phyloP scores from a whole-genome alignment of 1,139 yeast species.

The Nematodospora anomalae region DNA sequence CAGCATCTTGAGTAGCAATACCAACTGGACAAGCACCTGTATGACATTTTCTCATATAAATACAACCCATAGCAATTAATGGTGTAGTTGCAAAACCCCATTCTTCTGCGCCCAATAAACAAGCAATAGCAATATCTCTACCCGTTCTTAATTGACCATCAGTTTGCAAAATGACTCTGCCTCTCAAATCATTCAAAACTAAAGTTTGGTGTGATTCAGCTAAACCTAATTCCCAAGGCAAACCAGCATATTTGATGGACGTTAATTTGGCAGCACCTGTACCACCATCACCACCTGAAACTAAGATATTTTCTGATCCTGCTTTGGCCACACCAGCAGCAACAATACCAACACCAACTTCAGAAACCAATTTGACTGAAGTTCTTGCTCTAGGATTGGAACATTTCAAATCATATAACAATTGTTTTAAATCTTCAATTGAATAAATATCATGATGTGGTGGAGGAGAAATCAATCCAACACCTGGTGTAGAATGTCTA shows the following conservation, averaged over 20 bases:
- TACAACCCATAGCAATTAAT: slow-evolving; percentile 95
- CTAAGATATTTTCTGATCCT: slow-evolving; percentile 92
- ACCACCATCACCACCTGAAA: slow-evolving; percentile 99
- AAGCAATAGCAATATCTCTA: slow-evolving; percentile 93
- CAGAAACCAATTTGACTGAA: slow-evolving; percentile 93
- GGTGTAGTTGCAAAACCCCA: slow-evolving; percentile 99
- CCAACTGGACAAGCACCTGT: slow-evolving; percentile 96
- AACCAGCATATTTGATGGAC: slow-evolving; percentile 93
- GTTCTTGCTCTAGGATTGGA: slow-evolving; percentile 96
- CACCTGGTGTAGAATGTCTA: slow-evolving; percentile 95
- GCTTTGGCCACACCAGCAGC: slow-evolving; percentile 99
- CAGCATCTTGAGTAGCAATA: slow-evolving; percentile 98
- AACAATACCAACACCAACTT: slow-evolving; percentile 98
- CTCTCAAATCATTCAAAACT: slow-evolving; percentile 92
- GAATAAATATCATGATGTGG: slow-evolving; percentile 99
- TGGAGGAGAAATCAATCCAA: slow-evolving; percentile 95
- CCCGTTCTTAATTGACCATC: slow-evolving; percentile 98
- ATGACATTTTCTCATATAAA: slow-evolving; percentile 94
- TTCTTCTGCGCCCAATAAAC: slow-evolving; percentile 95
- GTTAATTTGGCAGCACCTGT: slow-evolving; percentile 99
- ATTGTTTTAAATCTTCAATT: slow-evolving; percentile 95
- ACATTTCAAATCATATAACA: slow-evolving; percentile 94
- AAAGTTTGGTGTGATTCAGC: slow-evolving; percentile 98
- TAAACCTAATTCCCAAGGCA: slow-evolving; percentile 98
- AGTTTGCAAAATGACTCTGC: slow-evolving; percentile 91